These are phyloP conservation scores for Aureobasidium sp. DNA, from an alignment of 2,329 filamentous ascomycete species.

Conservation along the genomic window DNA sequence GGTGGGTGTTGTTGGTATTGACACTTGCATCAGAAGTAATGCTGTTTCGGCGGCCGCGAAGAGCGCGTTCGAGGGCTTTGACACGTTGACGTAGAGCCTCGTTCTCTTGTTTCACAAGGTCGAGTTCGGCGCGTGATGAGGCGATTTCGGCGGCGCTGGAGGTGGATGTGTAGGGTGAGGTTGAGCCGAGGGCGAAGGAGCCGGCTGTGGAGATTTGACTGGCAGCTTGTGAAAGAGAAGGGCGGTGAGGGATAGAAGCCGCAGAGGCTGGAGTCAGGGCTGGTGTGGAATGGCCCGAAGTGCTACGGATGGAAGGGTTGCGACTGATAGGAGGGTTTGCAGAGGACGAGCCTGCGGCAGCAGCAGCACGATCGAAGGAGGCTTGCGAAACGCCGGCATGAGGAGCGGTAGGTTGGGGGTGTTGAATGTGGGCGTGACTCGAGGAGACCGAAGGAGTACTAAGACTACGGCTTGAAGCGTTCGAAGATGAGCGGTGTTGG, in stretches of 20 bases:
- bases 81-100: slow-evolving; percentile 52
- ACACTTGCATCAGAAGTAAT: background rate
- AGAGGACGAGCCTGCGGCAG: slow-evolving; percentile 27
- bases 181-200: slow-evolving; percentile 26
- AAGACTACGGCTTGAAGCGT: slow-evolving; percentile 25
- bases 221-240: slow-evolving; percentile 33
- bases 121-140: slow-evolving; percentile 49
- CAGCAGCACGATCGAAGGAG: slow-evolving; percentile 38
- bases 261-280: slow-evolving; percentile 29
- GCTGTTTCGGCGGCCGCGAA: slow-evolving; percentile 36
- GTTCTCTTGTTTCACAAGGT: slow-evolving; percentile 56
- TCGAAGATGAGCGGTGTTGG: slow-evolving; percentile 49
- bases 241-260: slow-evolving; percentile 34
- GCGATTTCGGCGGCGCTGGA: slow-evolving; percentile 44
- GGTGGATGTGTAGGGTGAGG: slow-evolving; percentile 26
- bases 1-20: background rate
- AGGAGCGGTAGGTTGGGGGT: slow-evolving; percentile 23
- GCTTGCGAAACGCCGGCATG: slow-evolving; percentile 36
- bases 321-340: slow-evolving; percentile 29
- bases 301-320: slow-evolving; percentile 34
- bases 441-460: slow-evolving; percentile 26
- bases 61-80: slow-evolving; percentile 49
- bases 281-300: slow-evolving; percentile 38
- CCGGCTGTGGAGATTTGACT: slow-evolving; percentile 29
- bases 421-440: slow-evolving; percentile 28